Conservation (phyloP, 352 stramenopile genomes). For the Pythium utonaiense region DNA sequence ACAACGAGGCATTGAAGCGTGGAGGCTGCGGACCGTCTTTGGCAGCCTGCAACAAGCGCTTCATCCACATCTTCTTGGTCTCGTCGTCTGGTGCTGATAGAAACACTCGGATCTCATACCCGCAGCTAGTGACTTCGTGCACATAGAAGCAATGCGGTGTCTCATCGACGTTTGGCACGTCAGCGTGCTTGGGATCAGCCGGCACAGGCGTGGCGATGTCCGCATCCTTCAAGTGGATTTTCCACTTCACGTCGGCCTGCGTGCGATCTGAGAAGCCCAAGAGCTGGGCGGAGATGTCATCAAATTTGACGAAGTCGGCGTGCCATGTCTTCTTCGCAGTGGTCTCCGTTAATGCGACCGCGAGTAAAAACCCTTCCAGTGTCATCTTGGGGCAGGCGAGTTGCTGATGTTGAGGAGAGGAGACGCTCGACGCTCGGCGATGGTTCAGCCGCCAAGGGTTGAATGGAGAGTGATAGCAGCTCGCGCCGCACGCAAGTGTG, state of each 20-base stretch:
- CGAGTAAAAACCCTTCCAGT: conserved; percentile 54
- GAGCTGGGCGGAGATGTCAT: conserved; percentile 63
- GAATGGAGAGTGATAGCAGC: background rate
- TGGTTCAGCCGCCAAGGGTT: background rate
- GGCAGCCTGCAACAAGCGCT: conserved; percentile 35
- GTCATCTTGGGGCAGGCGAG: background rate
- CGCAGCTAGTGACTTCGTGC: conserved; percentile 32
- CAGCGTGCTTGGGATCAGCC: conserved; percentile 41
- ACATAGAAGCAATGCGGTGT: conserved; percentile 60
- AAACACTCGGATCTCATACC: conserved; percentile 33
- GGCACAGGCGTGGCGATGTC: conserved; percentile 60
- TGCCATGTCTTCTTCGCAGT: conserved; percentile 45
- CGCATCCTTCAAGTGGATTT: conserved; percentile 36
- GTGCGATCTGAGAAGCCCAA: conserved; percentile 51
- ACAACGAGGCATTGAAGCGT: conserved; percentile 40
- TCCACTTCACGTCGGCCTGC: conserved; percentile 49
- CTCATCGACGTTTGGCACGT: conserved; percentile 38
- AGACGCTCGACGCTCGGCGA: background rate
- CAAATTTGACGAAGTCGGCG: conserved; percentile 50
- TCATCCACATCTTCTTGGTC: conserved; percentile 59
- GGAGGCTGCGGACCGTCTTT: conserved; percentile 41
- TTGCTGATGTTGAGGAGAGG: background rate
- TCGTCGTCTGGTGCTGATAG: conserved; percentile 37
- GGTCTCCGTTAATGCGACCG: conserved; percentile 22
- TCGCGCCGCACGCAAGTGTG: background rate